Evolutionary conservation across 2,329 filamentous ascomycete species (phyloP).

Genomic region (Diaporthe australafricana): DNA sequence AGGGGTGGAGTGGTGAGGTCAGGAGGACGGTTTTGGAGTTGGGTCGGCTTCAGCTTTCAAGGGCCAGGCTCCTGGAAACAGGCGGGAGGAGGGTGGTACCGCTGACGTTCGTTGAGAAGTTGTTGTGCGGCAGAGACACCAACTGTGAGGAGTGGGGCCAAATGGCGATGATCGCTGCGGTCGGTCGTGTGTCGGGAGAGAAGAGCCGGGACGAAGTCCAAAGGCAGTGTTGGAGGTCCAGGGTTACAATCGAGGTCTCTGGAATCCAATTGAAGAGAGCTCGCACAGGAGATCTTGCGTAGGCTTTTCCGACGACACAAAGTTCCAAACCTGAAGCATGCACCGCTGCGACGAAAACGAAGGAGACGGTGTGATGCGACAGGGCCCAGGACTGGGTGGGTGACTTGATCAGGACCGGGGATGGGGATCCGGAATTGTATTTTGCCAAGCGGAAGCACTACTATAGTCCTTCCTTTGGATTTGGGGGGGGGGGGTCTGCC

Average conservation of each 20-base stretch:
- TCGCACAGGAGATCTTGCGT: not conserved
- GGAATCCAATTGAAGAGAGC: slow-evolving; percentile 7
- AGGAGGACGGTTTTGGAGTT: not conserved
- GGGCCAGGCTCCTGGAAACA: slow-evolving; percentile 3
- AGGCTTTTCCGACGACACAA: slow-evolving; percentile 2
- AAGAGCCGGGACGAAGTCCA: not conserved
- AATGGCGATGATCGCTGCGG: slow-evolving; percentile 12
- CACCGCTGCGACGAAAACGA: slow-evolving; percentile 18
- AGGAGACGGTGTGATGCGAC: slow-evolving; percentile 31
- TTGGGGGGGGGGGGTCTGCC: not conserved
- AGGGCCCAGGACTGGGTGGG: slow-evolving; percentile 3
- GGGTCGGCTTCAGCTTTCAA: slow-evolving; percentile 15
- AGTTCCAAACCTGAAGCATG: slow-evolving; percentile 26
- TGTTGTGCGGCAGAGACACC: slow-evolving; percentile 14
- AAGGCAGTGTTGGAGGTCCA: not conserved
- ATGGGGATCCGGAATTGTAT: slow-evolving; percentile 31
- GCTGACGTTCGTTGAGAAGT: slow-evolving; percentile 9
- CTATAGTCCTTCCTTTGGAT: not conserved
- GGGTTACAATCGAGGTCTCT: not conserved
- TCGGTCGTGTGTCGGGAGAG: slow-evolving; percentile 19
- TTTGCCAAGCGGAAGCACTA: slow-evolving; percentile 14
- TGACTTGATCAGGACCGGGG: slow-evolving; percentile 24
- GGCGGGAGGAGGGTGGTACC: slow-evolving; percentile 20
- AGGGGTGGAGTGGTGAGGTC: not conserved
- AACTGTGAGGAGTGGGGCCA: slow-evolving; percentile 1